A percentile compares a stretch with the other conserved stretches of the same genome.
These are phyloP conservation scores for Chenopodium formosanum DNA, from an alignment of 148 eudicot genomes.

Conservation along the genomic window DNA sequence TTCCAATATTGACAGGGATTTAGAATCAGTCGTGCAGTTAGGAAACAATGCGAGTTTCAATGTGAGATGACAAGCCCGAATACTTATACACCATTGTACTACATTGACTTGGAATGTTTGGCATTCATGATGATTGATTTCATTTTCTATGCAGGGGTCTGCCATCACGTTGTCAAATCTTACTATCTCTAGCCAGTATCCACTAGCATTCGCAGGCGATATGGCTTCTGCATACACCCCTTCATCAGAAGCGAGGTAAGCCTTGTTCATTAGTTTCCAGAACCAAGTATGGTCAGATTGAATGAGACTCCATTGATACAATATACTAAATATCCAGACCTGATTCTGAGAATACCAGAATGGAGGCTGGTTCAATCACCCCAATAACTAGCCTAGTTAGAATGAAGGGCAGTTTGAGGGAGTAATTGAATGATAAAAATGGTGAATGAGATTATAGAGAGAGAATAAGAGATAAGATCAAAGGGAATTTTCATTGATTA, in stretches of 20 bases:
- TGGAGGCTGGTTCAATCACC: too few relatives aligned
- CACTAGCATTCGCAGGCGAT: constrained; percentile 52
- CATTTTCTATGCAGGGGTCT: constrained; percentile 41
- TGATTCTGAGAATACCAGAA: too few relatives aligned
- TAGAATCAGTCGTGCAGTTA: constrained; percentile 39
- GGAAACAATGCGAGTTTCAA: constrained; percentile 45
- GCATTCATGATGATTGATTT: constrained; percentile 3
- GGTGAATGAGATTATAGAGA: too few relatives aligned
- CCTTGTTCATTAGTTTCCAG: background rate
- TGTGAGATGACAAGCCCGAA: constrained; percentile 27
- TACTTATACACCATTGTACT: background rate
- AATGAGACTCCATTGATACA: background rate
- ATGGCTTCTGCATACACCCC: constrained; percentile 49
- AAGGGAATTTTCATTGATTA: too few relatives aligned
- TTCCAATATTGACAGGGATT: constrained; percentile 59
- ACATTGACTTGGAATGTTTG: background rate
- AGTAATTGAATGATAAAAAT: too few relatives aligned
- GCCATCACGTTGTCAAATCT: constrained; percentile 56
- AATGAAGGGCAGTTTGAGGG: too few relatives aligned
- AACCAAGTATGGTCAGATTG: background rate
- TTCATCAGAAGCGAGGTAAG: constrained; percentile 61
- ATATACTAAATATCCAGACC: too few relatives aligned
- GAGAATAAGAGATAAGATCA: too few relatives aligned
- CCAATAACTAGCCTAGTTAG: too few relatives aligned
- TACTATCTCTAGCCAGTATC: constrained; percentile 37